Base-by-base conservation (phyloP, 2,329 filamentous ascomycete species). In the Laburnicola sp. region DNA sequence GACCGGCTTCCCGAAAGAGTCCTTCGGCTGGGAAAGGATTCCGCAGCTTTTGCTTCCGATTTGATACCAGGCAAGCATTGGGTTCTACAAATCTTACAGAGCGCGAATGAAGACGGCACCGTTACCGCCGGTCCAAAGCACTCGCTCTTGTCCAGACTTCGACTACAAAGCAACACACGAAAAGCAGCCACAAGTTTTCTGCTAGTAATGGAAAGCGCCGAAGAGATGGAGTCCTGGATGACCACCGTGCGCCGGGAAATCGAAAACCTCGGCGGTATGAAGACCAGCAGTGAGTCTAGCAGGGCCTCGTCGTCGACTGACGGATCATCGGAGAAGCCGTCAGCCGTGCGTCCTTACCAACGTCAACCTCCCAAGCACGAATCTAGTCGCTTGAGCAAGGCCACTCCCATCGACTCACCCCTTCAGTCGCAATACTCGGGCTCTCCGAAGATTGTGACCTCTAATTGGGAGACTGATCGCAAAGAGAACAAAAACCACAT, bases 161-260 rank as follows among this genome's bases (percentile, higher is more conserved):
- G 84, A 2, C 81, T 88, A 35, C 81, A 83, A 35, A 78, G 75
- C 34, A 69, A 86, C 48, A 52, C 62, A 2, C 82, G 80, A 63
- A 80, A 80, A 54, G 76, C 79, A 16, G 82, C 82, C 1, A 79
- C 82, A 0, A 88, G 84, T 55, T 81, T 91, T 48, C 74, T 94
- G 23, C 79, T 94, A 67, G 83, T 93, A 0, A 85, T 92, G 56
- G 84, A 90, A 45, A 84, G 76, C 53, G 85, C 86, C 2, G 83
- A 87, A 56, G 85, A 89, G 38, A 89, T 93, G 87, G 86, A 91
- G 53, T 75, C 77, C 37, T 94, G 89, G 89, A 83, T 93, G 67
- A 78, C 80, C 1, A 78, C 80, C 0, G 75, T 93, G 27, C 82
- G 89, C 34, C 80, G 80, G 48, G 85, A 89, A 63, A 91, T 93